These are phyloP conservation scores for Trametes coccinea DNA, from an alignment of 768 basidiomycete species.

Conservation along the genomic window DNA sequence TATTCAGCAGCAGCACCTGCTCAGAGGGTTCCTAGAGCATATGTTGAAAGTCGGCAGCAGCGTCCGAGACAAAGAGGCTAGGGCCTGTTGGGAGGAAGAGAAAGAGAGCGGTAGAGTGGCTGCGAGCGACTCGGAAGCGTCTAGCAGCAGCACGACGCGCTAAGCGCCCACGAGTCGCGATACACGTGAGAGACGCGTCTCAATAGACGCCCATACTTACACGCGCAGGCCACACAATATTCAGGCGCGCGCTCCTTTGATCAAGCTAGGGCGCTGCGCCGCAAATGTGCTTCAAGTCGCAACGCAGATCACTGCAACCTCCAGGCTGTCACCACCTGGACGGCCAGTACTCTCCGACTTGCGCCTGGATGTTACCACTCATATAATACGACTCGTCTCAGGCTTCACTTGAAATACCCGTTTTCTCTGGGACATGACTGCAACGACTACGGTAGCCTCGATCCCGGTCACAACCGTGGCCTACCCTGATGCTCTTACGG, in stretches of 20 bases:
- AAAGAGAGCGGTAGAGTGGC: slow-evolving; percentile 2
- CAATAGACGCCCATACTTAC: neutral
- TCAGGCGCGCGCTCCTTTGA: neutral
- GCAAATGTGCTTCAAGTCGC: too few species aligned
- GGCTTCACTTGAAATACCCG: neutral
- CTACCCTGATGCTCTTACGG: neutral
- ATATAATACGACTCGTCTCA: too few species aligned
- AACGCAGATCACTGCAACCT: too few species aligned
- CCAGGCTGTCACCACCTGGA: too few species aligned
- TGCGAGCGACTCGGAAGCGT: neutral
- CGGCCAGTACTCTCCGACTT: neutral
- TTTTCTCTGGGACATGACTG: neutral
- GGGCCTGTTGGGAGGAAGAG: too few species aligned
- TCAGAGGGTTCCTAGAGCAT: neutral
- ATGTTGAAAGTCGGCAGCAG: slow-evolving; percentile 10
- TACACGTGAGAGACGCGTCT: slow-evolving; percentile 19
- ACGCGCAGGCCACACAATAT: too few species aligned
- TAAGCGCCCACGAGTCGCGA: slow-evolving; percentile 17
- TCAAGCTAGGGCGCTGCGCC: too few species aligned
- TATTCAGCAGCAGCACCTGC: neutral
- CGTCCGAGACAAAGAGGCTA: neutral
- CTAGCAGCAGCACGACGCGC: slow-evolving; percentile 11
- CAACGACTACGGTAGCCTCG: neutral
- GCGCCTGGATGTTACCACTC: neutral
- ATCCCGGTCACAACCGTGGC: neutral